Evolutionary conservation across 208 protist genomes (phyloP), one percentile per base, ranked within the genome.

Genomic region (Balamuthia mandrillaris): DNA sequence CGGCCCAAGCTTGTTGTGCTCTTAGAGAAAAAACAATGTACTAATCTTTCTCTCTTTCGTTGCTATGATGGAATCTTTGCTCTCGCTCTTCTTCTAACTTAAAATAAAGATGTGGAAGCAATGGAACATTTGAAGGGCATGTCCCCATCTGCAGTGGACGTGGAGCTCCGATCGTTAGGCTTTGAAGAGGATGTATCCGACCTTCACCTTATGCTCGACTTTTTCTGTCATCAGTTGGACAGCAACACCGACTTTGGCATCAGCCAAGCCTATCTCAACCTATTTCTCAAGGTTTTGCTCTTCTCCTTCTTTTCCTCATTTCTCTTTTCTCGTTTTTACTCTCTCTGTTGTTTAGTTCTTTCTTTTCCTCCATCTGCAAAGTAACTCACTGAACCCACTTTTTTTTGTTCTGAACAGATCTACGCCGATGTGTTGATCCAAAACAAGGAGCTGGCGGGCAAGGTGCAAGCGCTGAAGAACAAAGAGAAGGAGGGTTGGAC

Each of bases 121-220:
- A 74, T 75, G 44, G 56, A 74, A 10, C 66, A 87, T 51, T 44
- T 91, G 29, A 54, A 70, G 18, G 31, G 35, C 12, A 29, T 78
- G 42, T 56, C 61, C 37, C 66, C 89, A 16, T 91, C 89, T 35
- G 86, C 35, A n/a, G 84, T 89, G 54, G 89, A 90, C 77, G 85
- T 91, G 61, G 88, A 88, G 65, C 83, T 92, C 41, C 35, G 85
- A 61, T 68, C 52, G 45, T 31, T 92, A 24, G 66, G 70, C 29
- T 7, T 54, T 4, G 45, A 52, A 14, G 68, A 90, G 29, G 58
- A 81, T 37, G 49, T 44, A 49, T 54, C 52, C 1, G 84, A 89
- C 44, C 47, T 87, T n/a, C 68, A 81, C 37, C 52, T 75, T 14
- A 56, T 92, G 61, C 27, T 92, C 31, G 72, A 78, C 39, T 90